Percentiles rank a stretch among this genome's conserved stretches.
Evolutionary conservation across 1,284 basidiomycete species (phyloP).

Genomic region (Sparassis latifolia): DNA sequence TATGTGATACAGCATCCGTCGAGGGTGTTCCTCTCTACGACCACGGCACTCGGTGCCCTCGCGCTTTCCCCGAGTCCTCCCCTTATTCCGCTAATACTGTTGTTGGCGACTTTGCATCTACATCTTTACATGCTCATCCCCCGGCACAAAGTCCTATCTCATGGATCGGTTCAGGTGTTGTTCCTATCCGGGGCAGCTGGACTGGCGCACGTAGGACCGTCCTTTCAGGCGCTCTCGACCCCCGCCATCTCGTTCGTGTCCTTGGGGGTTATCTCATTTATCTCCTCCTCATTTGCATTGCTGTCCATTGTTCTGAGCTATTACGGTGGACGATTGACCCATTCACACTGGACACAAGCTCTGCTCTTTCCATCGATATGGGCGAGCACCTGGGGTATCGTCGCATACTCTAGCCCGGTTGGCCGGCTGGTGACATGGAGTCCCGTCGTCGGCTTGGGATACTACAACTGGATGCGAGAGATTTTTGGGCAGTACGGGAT

Average conservation of each 20-base stretch:
- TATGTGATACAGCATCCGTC: conserved; percentile 8
- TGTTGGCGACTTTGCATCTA: conserved; percentile 42
- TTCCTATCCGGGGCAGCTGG: conserved; percentile 39
- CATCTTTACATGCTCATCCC: conserved; percentile 41
- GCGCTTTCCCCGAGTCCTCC: conserved; percentile 46
- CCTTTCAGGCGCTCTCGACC: conserved; percentile 51
- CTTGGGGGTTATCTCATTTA: conserved; percentile 32
- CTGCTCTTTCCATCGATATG: conserved; percentile 64
- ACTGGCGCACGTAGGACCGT: conserved; percentile 41
- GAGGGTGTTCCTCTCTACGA: conserved; percentile 29
- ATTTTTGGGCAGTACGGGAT: conserved; percentile 50
- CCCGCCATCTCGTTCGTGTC: conserved; percentile 39
- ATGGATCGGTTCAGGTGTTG: conserved; percentile 32
- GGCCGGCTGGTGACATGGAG: conserved; percentile 69
- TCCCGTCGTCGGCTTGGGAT: conserved; percentile 42
- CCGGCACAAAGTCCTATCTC: conserved; percentile 27
- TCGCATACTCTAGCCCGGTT: conserved; percentile 51
- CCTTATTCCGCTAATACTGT: conserved; percentile 41
- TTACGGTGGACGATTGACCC: conserved; percentile 19
- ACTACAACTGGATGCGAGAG: conserved; percentile 58
- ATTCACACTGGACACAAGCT: conserved; percentile 36
- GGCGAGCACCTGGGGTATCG: conserved; percentile 50
- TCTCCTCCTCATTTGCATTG: conserved; percentile 42
- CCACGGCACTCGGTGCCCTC: conserved; percentile 33
- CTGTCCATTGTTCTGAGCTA: conserved; percentile 33